Conservation (phyloP, 2,329 filamentous ascomycete genomes). For the Rutstroemia sp. region DNA sequence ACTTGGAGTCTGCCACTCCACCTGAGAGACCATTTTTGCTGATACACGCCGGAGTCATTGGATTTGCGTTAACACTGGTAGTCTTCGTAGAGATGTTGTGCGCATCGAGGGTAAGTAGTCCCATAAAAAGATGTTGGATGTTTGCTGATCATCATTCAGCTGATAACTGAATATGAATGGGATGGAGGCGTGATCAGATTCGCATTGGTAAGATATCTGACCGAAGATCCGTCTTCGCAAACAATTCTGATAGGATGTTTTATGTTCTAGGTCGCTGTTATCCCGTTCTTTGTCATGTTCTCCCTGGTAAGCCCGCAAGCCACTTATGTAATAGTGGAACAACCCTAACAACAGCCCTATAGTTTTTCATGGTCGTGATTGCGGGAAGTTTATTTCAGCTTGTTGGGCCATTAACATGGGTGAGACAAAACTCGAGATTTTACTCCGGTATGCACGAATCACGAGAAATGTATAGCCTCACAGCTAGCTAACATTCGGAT, state of each 20-base stretch:
- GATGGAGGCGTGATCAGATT: slow-evolving; percentile 15
- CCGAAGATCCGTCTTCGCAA: not conserved
- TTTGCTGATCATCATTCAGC: not conserved
- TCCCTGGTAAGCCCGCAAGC: slow-evolving; percentile 25
- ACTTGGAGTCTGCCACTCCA: slow-evolving; percentile 10
- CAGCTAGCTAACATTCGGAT: not conserved
- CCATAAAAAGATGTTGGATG: not conserved
- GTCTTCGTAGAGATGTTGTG: slow-evolving; percentile 18
- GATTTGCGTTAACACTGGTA: slow-evolving; percentile 15
- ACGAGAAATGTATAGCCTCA: not conserved
- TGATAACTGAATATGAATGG: slow-evolving; percentile 17
- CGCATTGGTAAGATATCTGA: slow-evolving; percentile 6
- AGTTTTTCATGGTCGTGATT: slow-evolving; percentile 16
- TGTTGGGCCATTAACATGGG: slow-evolving; percentile 16
- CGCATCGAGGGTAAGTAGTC: slow-evolving; percentile 10
- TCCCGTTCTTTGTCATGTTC: slow-evolving; percentile 16
- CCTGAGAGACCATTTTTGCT: slow-evolving; percentile 15
- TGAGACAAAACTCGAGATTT: slow-evolving; percentile 15
- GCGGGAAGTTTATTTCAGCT: slow-evolving; percentile 16
- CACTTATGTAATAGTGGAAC: slow-evolving; percentile 22
- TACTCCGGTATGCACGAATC: slow-evolving; percentile 6
- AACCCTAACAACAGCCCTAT: not conserved
- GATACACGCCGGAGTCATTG: slow-evolving; percentile 15
- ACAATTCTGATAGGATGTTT: not conserved
- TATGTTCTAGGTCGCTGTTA: slow-evolving; percentile 7